phyloP scores from a whole-genome alignment of 2,329 filamentous ascomycete genomes.

The Fusarium coffeatum region DNA sequence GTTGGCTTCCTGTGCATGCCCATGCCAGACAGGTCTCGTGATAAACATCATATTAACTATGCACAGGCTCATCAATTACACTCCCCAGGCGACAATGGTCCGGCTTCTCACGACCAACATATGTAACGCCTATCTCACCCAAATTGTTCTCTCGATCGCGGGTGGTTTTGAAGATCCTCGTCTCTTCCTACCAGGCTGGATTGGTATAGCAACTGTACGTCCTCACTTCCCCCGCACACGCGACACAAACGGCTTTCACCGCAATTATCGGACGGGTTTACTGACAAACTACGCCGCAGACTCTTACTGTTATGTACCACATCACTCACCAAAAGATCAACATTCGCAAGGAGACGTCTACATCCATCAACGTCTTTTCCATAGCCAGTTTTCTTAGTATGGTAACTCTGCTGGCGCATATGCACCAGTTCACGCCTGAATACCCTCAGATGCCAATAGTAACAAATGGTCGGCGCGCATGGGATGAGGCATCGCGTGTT shows the following conservation, averaged over 20 bases:
- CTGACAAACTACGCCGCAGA: slow-evolving; percentile 57
- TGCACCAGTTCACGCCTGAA: slow-evolving; percentile 71
- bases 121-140: slow-evolving; percentile 80
- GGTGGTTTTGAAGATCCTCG: slow-evolving; percentile 77
- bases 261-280: not conserved
- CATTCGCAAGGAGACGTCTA: slow-evolving; percentile 81
- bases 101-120: slow-evolving; percentile 80
- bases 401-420: slow-evolving; percentile 73
- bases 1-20: slow-evolving; percentile 16
- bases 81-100: slow-evolving; percentile 81
- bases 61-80: slow-evolving; percentile 82
- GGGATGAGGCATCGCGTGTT: slow-evolving; percentile 52
- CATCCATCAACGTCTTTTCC: slow-evolving; percentile 81
- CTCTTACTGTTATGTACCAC: slow-evolving; percentile 79
- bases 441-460: slow-evolving; percentile 71
- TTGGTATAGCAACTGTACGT: slow-evolving; percentile 78
- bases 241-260: slow-evolving; percentile 11
- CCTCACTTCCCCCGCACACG: slow-evolving; percentile 4
- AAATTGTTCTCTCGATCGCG: slow-evolving; percentile 75
- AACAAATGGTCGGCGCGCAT: slow-evolving; percentile 51
- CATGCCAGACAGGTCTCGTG: slow-evolving; percentile 3
- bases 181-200: slow-evolving; percentile 80
- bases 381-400: slow-evolving; percentile 82
- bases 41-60: slow-evolving; percentile 17
- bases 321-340: slow-evolving; percentile 82